Base-by-base conservation (phyloP, 345 rosid species). In the Camelina sativa region DNA sequence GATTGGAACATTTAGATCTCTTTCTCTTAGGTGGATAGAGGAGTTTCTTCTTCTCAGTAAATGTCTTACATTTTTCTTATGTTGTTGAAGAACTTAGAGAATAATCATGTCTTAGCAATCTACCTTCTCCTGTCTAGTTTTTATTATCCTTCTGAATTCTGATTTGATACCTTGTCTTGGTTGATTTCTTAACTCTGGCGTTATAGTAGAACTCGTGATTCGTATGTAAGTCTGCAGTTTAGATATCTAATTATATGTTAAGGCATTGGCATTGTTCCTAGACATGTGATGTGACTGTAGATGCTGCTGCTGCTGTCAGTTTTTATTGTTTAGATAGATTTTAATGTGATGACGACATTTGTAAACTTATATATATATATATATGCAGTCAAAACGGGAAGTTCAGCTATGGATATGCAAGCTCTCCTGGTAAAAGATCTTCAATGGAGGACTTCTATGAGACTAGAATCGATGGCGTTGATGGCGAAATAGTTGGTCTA, bases 401-500 rank as follows among this genome's bases (percentile, higher is more conserved):
- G 81, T 96, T 96, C 84, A 92, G 98, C 82, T 96, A 92, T 80
- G 99, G 99, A 78, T 96, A 88, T 85, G 97, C 99, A 74, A 92
- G 98, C 85, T 90, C 94, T 56, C 94, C 92, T 0, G 98, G 99
- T 71, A 96, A 92, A 77, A 85, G 99, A 76, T 85, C 98, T 79
- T 91, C 97, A 16, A 96, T 96, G 99, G 99, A 96, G 83, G 99
- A 96, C 73, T 96, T 92, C 54, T 92, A 92, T 44, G 99, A 96
- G 79, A 91, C 98, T 57, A 85, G 98, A 79, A 92, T 96, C 44
- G 96, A 89, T 79, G 96, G 90, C 53, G 91, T 96, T 73, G 86
- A 88, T 15, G 99, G 97, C 48, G 92, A 92, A 80, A 92, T 92
- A 62, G 96, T 96, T 80, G 99, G 97, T 37, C 89, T 92, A 3